These are phyloP conservation scores for Colletotrichum lupini DNA, from an alignment of 2,329 filamentous ascomycete genomes.

Conservation along the genomic window DNA sequence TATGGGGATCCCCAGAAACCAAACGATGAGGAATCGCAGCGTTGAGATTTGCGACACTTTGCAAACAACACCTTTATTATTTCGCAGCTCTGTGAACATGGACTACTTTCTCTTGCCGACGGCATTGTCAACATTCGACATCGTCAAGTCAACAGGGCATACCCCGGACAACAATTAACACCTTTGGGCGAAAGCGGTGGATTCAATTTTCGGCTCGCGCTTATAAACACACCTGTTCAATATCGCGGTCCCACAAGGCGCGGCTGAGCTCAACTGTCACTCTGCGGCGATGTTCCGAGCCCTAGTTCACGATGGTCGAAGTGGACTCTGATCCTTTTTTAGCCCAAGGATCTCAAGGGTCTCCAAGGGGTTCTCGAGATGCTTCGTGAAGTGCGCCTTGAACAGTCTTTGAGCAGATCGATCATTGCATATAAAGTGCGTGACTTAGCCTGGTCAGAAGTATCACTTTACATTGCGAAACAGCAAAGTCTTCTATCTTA, in stretches of 20 bases:
- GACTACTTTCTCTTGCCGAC: neutral
- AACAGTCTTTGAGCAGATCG: neutral
- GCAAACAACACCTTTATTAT: neutral
- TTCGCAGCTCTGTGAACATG: neutral
- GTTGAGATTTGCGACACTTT: no score
- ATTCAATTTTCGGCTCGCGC: neutral
- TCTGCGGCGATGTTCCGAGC: neutral
- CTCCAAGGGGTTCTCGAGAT: neutral
- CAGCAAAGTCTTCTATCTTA: neutral
- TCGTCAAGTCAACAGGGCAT: no score
- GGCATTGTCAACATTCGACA: neutral
- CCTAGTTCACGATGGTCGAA: neutral
- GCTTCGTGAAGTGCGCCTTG: neutral
- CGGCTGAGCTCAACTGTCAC: neutral
- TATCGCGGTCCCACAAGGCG: neutral
- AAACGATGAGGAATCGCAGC: no score
- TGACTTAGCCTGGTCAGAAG: neutral
- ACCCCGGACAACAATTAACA: neutral
- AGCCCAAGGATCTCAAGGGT: neutral
- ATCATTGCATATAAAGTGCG: neutral
- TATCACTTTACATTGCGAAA: neutral
- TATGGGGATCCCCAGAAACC: no score
- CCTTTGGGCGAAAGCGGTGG: neutral
- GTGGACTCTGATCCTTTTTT: constrained; percentile 11
- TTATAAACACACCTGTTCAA: neutral